These are phyloP conservation scores for Halenospora varia DNA, from an alignment of 495 filamentous ascomycete genomes.

Conservation along the genomic window DNA sequence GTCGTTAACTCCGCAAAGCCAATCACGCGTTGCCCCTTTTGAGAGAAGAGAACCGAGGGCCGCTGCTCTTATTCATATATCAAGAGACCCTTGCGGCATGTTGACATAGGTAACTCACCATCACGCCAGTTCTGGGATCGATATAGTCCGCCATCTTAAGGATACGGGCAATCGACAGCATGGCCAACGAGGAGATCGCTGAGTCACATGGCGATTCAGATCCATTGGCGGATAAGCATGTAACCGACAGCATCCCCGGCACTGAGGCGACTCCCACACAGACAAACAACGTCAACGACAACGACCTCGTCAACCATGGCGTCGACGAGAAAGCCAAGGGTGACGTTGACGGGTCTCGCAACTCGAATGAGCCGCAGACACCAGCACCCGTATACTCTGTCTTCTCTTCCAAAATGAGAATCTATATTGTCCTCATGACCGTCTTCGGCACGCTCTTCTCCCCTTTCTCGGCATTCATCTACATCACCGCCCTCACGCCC, in stretches of 20 bases:
- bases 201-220: not conserved
- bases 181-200: not conserved
- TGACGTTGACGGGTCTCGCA: not conserved
- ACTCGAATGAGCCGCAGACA: not conserved
- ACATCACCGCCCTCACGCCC: conserved; percentile 32
- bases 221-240: not conserved
- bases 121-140: no score
- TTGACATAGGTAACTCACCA: no score
- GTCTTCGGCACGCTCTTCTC: conserved; percentile 32
- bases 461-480: conserved; percentile 34
- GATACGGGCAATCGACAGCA: not conserved
- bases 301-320: not conserved
- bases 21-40: no score
- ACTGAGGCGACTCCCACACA: not conserved
- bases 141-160: not conserved
- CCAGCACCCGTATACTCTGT: not conserved
- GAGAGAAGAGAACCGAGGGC: no score
- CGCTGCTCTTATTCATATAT: no score
- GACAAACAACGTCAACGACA: not conserved
- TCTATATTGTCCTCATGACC: conserved; percentile 29
- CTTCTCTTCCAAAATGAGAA: not conserved
- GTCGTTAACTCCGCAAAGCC: no score
- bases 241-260: not conserved
- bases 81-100: no score
- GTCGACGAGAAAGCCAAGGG: not conserved